phyloP scores from a whole-genome alignment of 805 yeast species.

The Pichia sporocuriosa region DNA sequence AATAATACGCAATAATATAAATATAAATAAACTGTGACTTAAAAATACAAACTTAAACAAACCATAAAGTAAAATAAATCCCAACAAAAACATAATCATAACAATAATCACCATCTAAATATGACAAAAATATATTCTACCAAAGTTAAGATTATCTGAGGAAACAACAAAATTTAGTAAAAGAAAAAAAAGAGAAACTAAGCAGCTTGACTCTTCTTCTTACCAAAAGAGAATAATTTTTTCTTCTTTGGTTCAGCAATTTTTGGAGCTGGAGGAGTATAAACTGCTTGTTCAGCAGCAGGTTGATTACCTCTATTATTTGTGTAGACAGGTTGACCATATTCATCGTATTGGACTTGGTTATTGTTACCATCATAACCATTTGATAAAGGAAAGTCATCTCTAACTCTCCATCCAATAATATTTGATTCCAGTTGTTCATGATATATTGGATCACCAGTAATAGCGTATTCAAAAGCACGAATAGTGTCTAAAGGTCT shows the following conservation, averaged over 20 bases:
- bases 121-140: no score
- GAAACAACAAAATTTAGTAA: no score
- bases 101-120: no score
- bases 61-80: no score
- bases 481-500: constrained; percentile 96
- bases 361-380: constrained; percentile 29
- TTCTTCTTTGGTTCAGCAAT: constrained; percentile 58
- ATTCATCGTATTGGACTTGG: constrained; percentile 31
- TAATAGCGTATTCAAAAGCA: constrained; percentile 86
- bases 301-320: constrained; percentile 10
- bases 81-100: no score
- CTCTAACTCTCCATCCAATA: constrained; percentile 82
- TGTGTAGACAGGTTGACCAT: constrained; percentile 35
- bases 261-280: constrained; percentile 44
- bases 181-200: no score
- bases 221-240: constrained; percentile 71
- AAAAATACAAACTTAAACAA: no score
- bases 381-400: constrained; percentile 55
- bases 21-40: no score
- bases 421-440: constrained; percentile 75
- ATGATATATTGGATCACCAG: constrained; percentile 75
- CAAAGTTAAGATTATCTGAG: no score
- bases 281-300: constrained; percentile 28
- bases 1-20: no score
- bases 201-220: constrained; percentile 14